A percentile compares a stretch with the other conserved stretches of the same genome.
phyloP scores from a whole-genome alignment of 176 grass and related monocot species.

The Raddia distichophylla region DNA sequence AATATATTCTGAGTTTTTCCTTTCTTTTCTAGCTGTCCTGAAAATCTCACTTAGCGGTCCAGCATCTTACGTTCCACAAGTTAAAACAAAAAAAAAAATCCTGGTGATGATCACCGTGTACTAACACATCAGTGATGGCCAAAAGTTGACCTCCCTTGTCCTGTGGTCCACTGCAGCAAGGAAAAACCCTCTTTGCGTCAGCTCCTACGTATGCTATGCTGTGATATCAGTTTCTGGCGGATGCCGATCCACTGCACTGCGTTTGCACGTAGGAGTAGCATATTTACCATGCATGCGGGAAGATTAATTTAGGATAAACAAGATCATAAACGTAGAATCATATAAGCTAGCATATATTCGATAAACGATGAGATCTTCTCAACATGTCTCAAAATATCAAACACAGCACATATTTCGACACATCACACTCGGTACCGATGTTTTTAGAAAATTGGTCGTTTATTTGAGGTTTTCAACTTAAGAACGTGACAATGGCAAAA shows the following conservation, averaged over 20 bases:
- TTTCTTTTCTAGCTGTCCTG: background rate
- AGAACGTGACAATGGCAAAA: too few relatives aligned
- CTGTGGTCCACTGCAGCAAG: background rate
- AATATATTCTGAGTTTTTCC: background rate
- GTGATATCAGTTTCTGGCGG: too few relatives aligned
- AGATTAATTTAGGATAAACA: background rate
- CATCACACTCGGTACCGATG: too few relatives aligned
- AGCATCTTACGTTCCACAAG: background rate
- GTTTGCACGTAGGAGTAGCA: too few relatives aligned
- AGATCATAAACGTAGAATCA: background rate
- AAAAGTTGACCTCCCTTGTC: too few relatives aligned
- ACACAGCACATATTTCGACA: too few relatives aligned
- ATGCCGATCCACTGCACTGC: background rate
- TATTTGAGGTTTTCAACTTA: too few relatives aligned
- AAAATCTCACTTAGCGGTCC: background rate
- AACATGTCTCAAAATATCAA: background rate
- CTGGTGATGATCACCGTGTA: background rate
- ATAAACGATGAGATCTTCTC: background rate
- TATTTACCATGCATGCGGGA: too few relatives aligned
- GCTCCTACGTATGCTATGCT: background rate
- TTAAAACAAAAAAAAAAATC: background rate
- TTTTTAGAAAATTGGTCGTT: too few relatives aligned
- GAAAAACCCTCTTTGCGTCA: background rate
- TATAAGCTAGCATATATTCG: too few relatives aligned
- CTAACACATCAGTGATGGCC: too few relatives aligned